Evolutionary conservation across 2,329 filamentous ascomycete genomes (phyloP).

Genomic region (Zymoseptoria crescenta): DNA sequence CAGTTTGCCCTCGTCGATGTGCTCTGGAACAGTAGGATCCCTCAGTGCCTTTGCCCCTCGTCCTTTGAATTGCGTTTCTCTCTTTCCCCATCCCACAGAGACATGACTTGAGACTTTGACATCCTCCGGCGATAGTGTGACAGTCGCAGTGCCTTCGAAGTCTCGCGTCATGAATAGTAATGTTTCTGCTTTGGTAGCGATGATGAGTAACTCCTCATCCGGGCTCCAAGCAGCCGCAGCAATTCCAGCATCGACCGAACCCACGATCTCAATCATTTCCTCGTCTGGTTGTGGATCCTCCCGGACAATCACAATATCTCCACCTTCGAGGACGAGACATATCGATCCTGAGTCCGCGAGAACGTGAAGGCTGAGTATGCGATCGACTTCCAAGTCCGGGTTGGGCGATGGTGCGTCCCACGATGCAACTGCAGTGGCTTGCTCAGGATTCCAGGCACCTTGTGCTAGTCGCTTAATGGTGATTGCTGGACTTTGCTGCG

Average conservation of each 20-base stretch:
- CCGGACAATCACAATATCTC: conserved; percentile 79
- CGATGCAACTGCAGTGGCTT: conserved; percentile 55
- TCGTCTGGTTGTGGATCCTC: conserved; percentile 60
- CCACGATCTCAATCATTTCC: conserved; percentile 87
- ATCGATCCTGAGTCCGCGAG: conserved; percentile 71
- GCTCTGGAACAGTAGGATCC: conserved; percentile 91
- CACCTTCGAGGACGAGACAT: conserved; percentile 78
- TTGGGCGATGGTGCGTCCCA: conserved; percentile 83
- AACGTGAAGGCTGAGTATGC: conserved; percentile 71
- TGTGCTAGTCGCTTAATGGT: conserved; percentile 55
- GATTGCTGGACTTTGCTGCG: conserved; percentile 55
- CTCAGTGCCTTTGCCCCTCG: conserved; percentile 61
- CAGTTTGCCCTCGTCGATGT: conserved; percentile 72
- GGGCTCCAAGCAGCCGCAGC: conserved; percentile 86
- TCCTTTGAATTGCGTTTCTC: conserved; percentile 95
- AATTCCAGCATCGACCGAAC: conserved; percentile 88
- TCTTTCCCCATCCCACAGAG: conserved; percentile 96
- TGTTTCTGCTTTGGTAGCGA: conserved; percentile 71
- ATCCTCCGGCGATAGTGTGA: conserved; percentile 67
- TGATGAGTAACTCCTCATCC: conserved; percentile 81
- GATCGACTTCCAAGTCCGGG: conserved; percentile 67
- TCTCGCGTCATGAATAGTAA: conserved; percentile 86
- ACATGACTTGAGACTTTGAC: conserved; percentile 79
- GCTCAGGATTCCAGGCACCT: conserved; percentile 34
- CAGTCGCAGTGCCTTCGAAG: conserved; percentile 76